Evolutionary conservation across 106 monocot genomes (phyloP), one percentile per base, ranked within the genome.

Genomic region (Apostasia ramifera): DNA sequence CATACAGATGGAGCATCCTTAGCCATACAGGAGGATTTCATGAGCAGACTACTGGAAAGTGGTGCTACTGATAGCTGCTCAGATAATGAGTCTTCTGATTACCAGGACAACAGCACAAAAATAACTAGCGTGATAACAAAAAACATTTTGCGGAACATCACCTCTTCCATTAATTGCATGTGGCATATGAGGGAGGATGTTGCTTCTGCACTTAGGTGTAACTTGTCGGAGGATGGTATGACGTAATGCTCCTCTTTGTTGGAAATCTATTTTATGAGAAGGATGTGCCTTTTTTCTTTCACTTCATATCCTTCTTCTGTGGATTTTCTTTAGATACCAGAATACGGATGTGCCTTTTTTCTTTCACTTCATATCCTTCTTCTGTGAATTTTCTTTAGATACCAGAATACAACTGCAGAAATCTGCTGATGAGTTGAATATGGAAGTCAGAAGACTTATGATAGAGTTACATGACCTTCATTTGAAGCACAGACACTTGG

Each of bases 31-130:
- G 74, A 67, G 73, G 81, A 85, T 76, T 87, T 92, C 59, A 61
- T 88, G 66, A 73, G 55, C 46, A 89, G 87, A 62, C 78, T 88
- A 2, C 50, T 89, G 44, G 78, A 93, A 78, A 79, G 81, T 43
- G 87, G 79, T 57, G 83, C 85, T 5, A 81, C 86, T 68, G 81
- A 87, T 71, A 83, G 84, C 71, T 84, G 69, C 46, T 83, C 77
- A 44, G 80, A 47, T 71, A 55, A 53, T 73, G 44, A 45, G 9
- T 59, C 75, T n/a, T 6, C 59, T 59, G 64, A 58, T 59, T 61
- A 71, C 40, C 70, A 59, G 38, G 67, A 81, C 63, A 66, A 71
- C 76, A 57, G 68, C 67, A 44, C 52, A 47, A 44, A 42, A 47
- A 78, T 48, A 4, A 15, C 66, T 66, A 78, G 72, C 57, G 54